Conservation (phyloP, 192 early-diverging fungal species). For the Gaertneriomyces semiglobifer region DNA sequence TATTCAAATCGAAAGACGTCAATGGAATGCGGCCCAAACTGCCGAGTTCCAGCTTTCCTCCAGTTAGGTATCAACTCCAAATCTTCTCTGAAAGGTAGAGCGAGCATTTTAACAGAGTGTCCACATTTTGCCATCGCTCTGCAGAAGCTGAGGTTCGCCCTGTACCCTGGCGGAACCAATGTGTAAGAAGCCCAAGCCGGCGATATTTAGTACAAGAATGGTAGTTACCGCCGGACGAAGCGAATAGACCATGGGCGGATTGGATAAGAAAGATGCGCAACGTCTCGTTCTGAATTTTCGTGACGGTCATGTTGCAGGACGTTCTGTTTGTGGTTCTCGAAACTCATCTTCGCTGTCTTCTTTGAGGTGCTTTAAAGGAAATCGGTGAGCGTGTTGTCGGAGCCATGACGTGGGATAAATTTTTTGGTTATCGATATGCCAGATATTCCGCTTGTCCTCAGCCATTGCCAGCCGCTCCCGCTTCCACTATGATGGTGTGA, state of each 20-base stretch:
- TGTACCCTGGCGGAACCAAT: neutral
- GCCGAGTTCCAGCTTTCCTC: neutral
- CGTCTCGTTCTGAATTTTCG: neutral
- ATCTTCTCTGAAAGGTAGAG: slow-evolving; percentile 17
- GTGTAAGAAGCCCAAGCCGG: neutral
- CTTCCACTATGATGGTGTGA: too few species aligned
- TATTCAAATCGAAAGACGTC: slow-evolving; percentile 16
- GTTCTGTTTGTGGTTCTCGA: too few species aligned
- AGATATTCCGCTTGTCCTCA: too few species aligned
- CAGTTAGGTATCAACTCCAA: slow-evolving; percentile 3
- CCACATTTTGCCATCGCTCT: slow-evolving; percentile 18
- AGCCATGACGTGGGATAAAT: too few species aligned
- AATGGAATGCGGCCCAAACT: neutral
- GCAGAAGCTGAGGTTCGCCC: slow-evolving; percentile 29
- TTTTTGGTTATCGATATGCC: too few species aligned
- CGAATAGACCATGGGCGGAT: slow-evolving; percentile 23
- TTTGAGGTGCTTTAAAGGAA: too few species aligned
- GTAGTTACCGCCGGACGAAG: slow-evolving; percentile 17
- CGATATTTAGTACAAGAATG: neutral
- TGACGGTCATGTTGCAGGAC: too few species aligned
- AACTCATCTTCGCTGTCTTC: too few species aligned
- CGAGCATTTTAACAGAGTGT: slow-evolving; percentile 23
- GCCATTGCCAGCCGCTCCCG: too few species aligned
- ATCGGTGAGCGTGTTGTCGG: too few species aligned
- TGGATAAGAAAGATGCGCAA: slow-evolving; percentile 28